These are phyloP conservation scores for Colletotrichum sp. DNA, from an alignment of 2,329 filamentous ascomycete genomes.

Conservation along the genomic window DNA sequence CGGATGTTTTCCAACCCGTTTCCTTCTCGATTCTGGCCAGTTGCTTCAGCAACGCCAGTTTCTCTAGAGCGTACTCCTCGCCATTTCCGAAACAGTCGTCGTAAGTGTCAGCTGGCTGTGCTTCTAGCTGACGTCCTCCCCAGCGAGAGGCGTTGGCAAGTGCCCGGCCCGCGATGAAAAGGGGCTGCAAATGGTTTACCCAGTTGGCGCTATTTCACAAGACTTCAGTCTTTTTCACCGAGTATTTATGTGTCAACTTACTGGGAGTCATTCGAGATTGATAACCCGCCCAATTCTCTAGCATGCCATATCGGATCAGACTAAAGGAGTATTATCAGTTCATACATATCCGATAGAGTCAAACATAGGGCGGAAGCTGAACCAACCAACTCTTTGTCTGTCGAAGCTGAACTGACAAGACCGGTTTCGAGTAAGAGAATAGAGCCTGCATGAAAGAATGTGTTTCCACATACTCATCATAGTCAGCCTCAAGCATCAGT, in stretches of 20 bases:
- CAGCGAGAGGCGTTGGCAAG: neutral
- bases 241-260: neutral
- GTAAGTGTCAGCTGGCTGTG: neutral
- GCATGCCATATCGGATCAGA: constrained; percentile 13
- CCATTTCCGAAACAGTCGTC: neutral
- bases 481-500: neutral
- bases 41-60: constrained; percentile 8
- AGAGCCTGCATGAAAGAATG: constrained; percentile 13
- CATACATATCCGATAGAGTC: neutral
- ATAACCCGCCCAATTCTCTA: constrained; percentile 10
- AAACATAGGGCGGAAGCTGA: neutral
- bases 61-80: neutral
- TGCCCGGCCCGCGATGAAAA: constrained; percentile 16
- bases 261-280: constrained; percentile 12
- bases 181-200: constrained; percentile 18
- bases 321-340: neutral
- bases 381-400: neutral
- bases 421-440: constrained; percentile 13
- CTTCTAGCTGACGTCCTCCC: neutral
- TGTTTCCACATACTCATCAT: constrained; percentile 16
- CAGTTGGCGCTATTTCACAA: constrained; percentile 8
- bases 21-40: constrained; percentile 9
- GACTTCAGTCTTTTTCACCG: neutral
- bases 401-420: neutral
- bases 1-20: constrained; percentile 18